Evolutionary conservation across 257 asterid species (phyloP), one percentile per base, ranked within the genome.

Genomic region (Solanum pimpinellifolium): DNA sequence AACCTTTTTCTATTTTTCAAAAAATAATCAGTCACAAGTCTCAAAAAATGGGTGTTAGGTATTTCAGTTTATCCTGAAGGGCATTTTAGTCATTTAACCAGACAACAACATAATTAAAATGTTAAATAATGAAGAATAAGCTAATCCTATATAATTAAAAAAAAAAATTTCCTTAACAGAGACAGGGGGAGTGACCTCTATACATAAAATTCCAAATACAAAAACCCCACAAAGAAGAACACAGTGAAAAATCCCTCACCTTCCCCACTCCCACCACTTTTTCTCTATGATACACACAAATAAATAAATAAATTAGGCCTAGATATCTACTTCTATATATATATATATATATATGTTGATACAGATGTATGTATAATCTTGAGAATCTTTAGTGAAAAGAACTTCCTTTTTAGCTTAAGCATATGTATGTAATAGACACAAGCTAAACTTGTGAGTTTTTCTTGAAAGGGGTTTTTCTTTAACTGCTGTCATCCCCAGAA

Each of bases 161-260:
- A 85, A 29, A 68, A 21, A 21, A 69, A 87, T 88, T 82, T 74
- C 92, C 90, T 89, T 83, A 87, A 93, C 91, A 87, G 91, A 91
- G 92, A 91, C 89, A 89, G 27, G 25, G 90, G 90, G 84, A 90
- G 89, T 91, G 90, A 89, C 87, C 86, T 31, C 39, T 76, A 62
- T 81, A 89, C 85, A 91, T 88, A 37, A 88, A 88, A 70, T 86
- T 47, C 66, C 80, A 75, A 88, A 83, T 10, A 25, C 56, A 33
- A 56, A 42, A 74, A 49, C 83, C 49, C 86, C 35, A 65, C 23
- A 39, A 37, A 46, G 41, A 60, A 14, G 75, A 42, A 15, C 46
- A 84, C 74, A 76, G n/a, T 60, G 33, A 31, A 20, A 21, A 12
- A 21, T 70, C 25, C 69, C 77, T 42, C 35, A 59, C 82, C 47